Conservation (phyloP, 495 filamentous ascomycete species). For the Jackrogersella minutella region DNA sequence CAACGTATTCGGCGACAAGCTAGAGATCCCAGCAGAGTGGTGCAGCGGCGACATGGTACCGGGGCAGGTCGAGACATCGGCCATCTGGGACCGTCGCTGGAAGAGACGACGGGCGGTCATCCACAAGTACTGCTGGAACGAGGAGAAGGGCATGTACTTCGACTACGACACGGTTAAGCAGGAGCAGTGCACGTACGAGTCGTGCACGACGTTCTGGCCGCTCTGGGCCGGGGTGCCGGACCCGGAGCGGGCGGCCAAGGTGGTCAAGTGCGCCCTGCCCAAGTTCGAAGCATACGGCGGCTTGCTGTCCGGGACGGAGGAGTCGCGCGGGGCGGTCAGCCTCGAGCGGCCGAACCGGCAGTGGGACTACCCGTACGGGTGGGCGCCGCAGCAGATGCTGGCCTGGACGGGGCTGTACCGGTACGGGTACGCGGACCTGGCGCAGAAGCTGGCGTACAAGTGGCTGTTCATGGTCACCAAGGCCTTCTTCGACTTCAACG, state of each 20-base stretch:
- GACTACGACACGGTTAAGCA: slow-evolving; percentile 90
- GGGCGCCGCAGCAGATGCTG: slow-evolving; percentile 98
- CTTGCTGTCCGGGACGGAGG: slow-evolving; percentile 85
- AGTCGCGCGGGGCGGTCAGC: slow-evolving; percentile 80
- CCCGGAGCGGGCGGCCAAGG: slow-evolving; percentile 76
- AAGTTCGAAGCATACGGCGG: slow-evolving; percentile 88
- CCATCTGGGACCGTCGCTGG: slow-evolving; percentile 86
- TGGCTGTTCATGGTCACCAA: slow-evolving; percentile 98
- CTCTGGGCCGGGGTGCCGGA: slow-evolving; percentile 91
- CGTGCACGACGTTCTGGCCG: slow-evolving; percentile 92
- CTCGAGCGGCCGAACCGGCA: slow-evolving; percentile 90
- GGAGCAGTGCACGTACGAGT: slow-evolving; percentile 80
- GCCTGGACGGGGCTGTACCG: slow-evolving; percentile 91
- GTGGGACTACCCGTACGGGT: slow-evolving; percentile 98
- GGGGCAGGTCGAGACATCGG: slow-evolving; percentile 76
- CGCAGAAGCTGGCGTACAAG: slow-evolving; percentile 86
- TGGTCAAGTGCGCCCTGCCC: slow-evolving; percentile 81
- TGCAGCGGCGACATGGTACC: slow-evolving; percentile 65
- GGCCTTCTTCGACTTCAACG: slow-evolving; percentile 96
- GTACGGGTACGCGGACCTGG: slow-evolving; percentile 90
- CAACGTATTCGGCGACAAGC: slow-evolving; percentile 77
- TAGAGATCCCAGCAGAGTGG: slow-evolving; percentile 82
- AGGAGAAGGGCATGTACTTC: slow-evolving; percentile 91
- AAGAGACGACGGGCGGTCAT: slow-evolving; percentile 79
- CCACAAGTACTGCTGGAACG: slow-evolving; percentile 91